Evolutionary conservation across 306 rosid species (phyloP), one percentile per base, ranked within the genome.

Genomic region (Casuarina equisetifolia): DNA sequence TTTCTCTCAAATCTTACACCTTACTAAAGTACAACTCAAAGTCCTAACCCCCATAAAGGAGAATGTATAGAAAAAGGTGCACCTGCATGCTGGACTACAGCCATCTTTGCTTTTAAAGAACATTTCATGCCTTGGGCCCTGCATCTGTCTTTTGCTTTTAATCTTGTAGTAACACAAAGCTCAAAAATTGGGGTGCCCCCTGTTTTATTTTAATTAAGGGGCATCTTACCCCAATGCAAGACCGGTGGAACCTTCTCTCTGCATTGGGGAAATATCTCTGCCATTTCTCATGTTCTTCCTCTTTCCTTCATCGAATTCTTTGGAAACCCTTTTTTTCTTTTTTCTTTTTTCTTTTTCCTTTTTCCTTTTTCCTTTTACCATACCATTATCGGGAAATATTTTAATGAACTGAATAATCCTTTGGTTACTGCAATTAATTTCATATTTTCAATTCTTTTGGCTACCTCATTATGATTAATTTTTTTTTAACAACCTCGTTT

Each of bases 61-160:
- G 68, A 71, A 74, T 52, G 85, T 77, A 64, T 85, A 9, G 7
- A 74, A 83, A 73, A 80, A 77, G 79, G 76, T 81, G 74, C 43
- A 69, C 69, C 70, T 86, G 84, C 92, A 85, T 84, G 88, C 84
- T 93, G 90, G 80, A 82, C 79, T 82, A 67, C 91, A 82, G 69
- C 73, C 79, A 79, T 85, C 88, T 84, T 86, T 89, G 87, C 96
- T 82, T 88, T 79, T 72, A 86, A 72, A 74, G 51, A 85, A 55
- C 86, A 81, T 88, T 66, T 81, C 81, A 72, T 85, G 90, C 88
- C 86, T 88, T 86, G 75, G 84, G 84, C 36, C 55, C 9, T 73
- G 75, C 86, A 82, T 81, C 61, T 55, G 63, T 69, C 81, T 77
- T 25, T 78, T 72, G 69, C 82, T 83, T 86, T 81, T 69, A 73